Base-by-base conservation (phyloP, 257 asterid species). In the Solanum appendiculatum region DNA sequence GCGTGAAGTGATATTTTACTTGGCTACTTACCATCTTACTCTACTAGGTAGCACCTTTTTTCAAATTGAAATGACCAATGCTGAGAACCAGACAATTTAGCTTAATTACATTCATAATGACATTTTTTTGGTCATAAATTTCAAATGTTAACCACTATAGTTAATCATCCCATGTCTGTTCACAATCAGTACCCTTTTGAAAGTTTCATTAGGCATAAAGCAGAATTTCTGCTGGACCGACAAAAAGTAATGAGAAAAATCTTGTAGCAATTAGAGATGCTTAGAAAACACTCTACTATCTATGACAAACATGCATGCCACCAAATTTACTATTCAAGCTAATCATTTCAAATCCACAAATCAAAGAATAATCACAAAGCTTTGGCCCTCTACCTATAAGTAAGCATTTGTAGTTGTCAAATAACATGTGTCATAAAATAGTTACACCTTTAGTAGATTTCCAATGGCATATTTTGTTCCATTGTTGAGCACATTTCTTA, bases 201-300 rank as follows among this genome's bases (percentile, higher is more conserved):
- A 72, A 72, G 16, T 72, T 70, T 70, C 7, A 78, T 44, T 2
- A 42, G 63, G 84, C 39, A 44, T 42, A 78, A 42, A 78, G 84
- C 63, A n/a, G 8, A 9, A 69, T 69, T 69, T 8, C n/a, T 70
- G 25, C 78, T 33, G 14, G 78, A 78, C 9, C 15, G 2, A 80
- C 66, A 80, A 46, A 80, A 80, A 48, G 68, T 46, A 46, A 46
- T 25, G 54, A 46, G 15, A 80, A 46, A 46, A 80, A 10, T 80
- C 14, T 37, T 39, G 2, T 37, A 77, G 85, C 42, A 80, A 73
- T 73, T 73, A 31, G 68, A 80, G 64, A 80, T 80, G 85, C 85
- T 80, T 89, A 58, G 27, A 82, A 85, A 80, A 80, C 85, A 80
- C 85, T 80, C 85, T 2, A 80, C 85, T 80, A 80, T 80, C 68